phyloP scores from a whole-genome alignment of 495 filamentous ascomycete species.

The Hyaloscypha bicolor region DNA sequence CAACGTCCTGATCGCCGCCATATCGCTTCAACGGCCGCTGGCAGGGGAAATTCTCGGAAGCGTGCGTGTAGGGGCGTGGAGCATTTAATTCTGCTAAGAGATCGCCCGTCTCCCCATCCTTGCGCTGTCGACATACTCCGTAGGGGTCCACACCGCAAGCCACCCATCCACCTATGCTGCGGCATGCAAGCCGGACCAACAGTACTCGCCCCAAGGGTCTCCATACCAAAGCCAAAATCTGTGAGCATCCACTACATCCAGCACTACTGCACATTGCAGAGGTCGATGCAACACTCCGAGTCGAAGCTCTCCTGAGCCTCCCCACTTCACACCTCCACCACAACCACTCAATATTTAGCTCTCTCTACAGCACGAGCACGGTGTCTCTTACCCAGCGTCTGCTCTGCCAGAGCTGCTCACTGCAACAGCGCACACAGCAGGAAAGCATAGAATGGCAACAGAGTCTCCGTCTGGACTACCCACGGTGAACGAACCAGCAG shows the following conservation, averaged over 20 bases:
- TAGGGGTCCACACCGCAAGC: not conserved
- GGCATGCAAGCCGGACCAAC: not conserved
- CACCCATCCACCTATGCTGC: not conserved
- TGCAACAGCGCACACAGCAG: not conserved
- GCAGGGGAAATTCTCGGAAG: conserved; percentile 3
- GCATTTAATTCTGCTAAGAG: not conserved
- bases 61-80: not conserved
- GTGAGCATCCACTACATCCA: not conserved
- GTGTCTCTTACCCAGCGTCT: not conserved
- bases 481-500: not conserved
- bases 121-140: not conserved
- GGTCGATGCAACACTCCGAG: conserved; percentile 1
- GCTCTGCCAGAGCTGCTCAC: not conserved
- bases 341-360: not conserved
- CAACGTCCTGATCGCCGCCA: not conserved
- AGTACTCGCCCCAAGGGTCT: not conserved
- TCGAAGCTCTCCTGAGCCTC: conserved; percentile 7
- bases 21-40: not conserved
- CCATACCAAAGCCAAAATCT: not conserved
- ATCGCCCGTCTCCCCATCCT: not conserved
- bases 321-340: not conserved
- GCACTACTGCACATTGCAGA: conserved; percentile 4
- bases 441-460: conserved; percentile 5
- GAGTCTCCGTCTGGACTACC: not conserved
- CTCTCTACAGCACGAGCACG: not conserved